These are phyloP conservation scores for Phytopythium aichiense DNA, from an alignment of 352 stramenopile species.

Conservation along the genomic window DNA sequence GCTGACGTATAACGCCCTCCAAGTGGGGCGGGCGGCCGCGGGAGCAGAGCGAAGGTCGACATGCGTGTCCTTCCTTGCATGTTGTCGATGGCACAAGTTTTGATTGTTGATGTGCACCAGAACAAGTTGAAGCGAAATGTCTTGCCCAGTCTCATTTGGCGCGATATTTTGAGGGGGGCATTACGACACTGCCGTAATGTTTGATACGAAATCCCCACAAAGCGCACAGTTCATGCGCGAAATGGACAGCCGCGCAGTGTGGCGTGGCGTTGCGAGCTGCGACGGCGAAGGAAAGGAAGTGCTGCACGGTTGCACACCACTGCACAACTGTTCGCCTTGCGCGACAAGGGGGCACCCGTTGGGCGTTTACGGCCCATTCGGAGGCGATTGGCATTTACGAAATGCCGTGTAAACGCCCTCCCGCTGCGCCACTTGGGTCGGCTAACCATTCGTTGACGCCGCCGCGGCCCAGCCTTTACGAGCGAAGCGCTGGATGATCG, in stretches of 20 bases:
- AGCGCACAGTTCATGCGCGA: too few relatives aligned
- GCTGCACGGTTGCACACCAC: not conserved
- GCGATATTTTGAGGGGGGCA: not conserved
- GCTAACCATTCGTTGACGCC: too few relatives aligned
- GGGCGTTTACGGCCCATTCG: not conserved
- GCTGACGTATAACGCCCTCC: constrained; percentile 22
- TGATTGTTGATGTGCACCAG: not conserved
- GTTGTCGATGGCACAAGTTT: not conserved
- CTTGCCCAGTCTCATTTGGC: not conserved
- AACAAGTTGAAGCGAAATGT: not conserved
- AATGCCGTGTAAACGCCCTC: too few relatives aligned
- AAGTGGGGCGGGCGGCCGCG: not conserved
- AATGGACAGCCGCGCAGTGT: not conserved
- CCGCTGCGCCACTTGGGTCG: too few relatives aligned
- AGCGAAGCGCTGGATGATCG: not conserved
- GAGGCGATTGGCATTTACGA: too few relatives aligned
- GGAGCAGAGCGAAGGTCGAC: not conserved
- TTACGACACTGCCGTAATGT: not conserved
- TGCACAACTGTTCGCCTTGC: not conserved
- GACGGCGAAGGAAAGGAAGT: too few relatives aligned
- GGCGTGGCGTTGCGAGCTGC: not conserved
- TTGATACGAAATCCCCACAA: too few relatives aligned
- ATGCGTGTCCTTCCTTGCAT: too few relatives aligned
- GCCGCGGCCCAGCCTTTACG: not conserved
- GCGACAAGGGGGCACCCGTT: not conserved